A percentile compares a stretch with the other conserved stretches of the same genome.
Evolutionary conservation across 2,329 filamentous ascomycete genomes (phyloP).

Genomic region (Arthrinium phaeospermum): DNA sequence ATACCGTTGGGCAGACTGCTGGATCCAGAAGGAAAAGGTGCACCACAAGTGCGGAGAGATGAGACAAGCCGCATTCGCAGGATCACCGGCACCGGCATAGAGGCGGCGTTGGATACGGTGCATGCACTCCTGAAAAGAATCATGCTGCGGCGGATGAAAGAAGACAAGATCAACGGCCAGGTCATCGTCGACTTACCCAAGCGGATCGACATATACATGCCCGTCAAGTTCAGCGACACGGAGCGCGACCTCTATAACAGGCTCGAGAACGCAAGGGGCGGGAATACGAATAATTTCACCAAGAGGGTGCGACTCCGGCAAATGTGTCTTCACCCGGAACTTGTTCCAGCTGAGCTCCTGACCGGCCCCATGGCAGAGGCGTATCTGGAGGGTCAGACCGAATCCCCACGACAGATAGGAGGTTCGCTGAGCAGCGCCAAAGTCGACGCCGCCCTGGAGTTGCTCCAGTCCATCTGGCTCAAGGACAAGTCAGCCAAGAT

Average conservation of each 20-base stretch:
- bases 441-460: conserved; percentile 35
- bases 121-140: conserved; percentile 80
- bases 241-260: conserved; percentile 69
- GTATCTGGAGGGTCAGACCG: background rate
- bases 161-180: conserved; percentile 78
- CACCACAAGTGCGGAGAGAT: background rate
- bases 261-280: conserved; percentile 44
- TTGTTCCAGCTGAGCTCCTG: background rate
- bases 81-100: background rate
- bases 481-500: conserved; percentile 37
- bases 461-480: conserved; percentile 33
- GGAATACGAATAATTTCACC: no score
- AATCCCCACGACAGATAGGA: background rate
- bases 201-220: conserved; percentile 64
- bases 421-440: conserved; percentile 33
- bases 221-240: conserved; percentile 70
- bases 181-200: conserved; percentile 74
- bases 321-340: background rate
- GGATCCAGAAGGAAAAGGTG: conserved; percentile 56
- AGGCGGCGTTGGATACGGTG: conserved; percentile 67
- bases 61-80: no score
- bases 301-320: background rate
- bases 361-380: background rate
- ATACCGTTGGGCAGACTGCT: conserved; percentile 45
- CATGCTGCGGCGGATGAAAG: conserved; percentile 83